Percentiles rank a stretch among this genome's conserved stretches.
Conservation (phyloP, 495 filamentous ascomycete genomes). For the Niebla homalea region DNA sequence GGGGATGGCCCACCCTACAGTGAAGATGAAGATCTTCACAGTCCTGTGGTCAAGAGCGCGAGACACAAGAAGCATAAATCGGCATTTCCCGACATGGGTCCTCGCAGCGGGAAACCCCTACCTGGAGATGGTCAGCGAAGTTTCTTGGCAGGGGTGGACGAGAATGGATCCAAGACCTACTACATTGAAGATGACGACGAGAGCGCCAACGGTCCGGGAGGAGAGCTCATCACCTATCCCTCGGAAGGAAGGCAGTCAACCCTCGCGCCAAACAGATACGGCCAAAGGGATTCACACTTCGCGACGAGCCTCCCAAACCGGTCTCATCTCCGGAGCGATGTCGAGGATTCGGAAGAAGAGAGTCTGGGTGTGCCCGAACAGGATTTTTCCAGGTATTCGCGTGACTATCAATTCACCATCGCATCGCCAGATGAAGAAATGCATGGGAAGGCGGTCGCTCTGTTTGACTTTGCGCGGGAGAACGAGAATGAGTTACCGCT, state of each 20-base stretch:
- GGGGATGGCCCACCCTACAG: constrained; percentile 91
- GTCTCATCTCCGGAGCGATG: constrained; percentile 41
- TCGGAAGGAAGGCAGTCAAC: constrained; percentile 46
- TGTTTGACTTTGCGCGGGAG: constrained; percentile 88
- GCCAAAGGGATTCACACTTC: constrained; percentile 34
- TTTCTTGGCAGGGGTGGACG: constrained; percentile 50
- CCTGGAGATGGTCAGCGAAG: constrained; percentile 42
- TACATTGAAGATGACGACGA: constrained; percentile 57
- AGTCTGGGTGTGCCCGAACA: constrained; percentile 38
- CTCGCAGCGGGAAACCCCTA: constrained; percentile 25
- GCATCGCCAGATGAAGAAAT: constrained; percentile 93
- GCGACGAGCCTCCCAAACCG: constrained; percentile 33
- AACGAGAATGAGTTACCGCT: constrained; percentile 94
- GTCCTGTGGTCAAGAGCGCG: constrained; percentile 64
- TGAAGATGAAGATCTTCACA: constrained; percentile 91
- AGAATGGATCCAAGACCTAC: constrained; percentile 66
- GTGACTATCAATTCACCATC: constrained; percentile 89
- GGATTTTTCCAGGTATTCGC: constrained; percentile 58
- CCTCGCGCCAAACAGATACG: constrained; percentile 25
- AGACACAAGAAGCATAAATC: constrained; percentile 79
- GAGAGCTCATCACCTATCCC: constrained; percentile 71
- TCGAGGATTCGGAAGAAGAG: constrained; percentile 49
- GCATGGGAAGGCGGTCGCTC: constrained; percentile 89
- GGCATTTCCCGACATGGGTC: constrained; percentile 32
- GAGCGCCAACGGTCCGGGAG: constrained; percentile 57